Base-by-base conservation (phyloP, 805 yeast genomes). In the Yarrowia deformans region DNA sequence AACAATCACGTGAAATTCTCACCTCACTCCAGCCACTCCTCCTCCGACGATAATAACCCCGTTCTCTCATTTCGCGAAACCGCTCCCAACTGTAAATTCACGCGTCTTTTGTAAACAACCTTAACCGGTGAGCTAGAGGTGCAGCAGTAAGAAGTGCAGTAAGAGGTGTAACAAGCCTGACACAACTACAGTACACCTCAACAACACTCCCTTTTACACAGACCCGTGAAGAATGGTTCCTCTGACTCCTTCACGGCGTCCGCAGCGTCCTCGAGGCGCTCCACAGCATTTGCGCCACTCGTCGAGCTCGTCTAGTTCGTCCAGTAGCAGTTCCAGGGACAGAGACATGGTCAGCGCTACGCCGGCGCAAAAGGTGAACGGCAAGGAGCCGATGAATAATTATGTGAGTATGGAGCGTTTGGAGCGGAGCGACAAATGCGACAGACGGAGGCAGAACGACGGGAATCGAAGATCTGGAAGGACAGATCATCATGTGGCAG, bases 71-170 rank as follows among this genome's bases (percentile, higher is more conserved):
- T 8, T 35, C 58, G 43, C 56, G 18, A 32, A 40, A 40, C 18
- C 43, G 43, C 43, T 40, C 18, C 43, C n/a, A 52, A 35, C 43
- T 35, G 43, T 37, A 54, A 54, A 56, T 29, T 40, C 63, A 40
- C 63, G 63, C 63, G 63, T 56, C 48, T 18, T 23, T 40, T 56
- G 63, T 56, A 56, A 40, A 56, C 63, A 56, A 40, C 63, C 19
- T 56, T 56, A 48, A 48, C 29, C 6, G 49, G 14, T 14, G 19
- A 9, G 35, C 8, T 29, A 45, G 45, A 37, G 60, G 39, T 32
- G 55, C 39, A 50, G 39, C 52, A 34, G 23, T 7, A 7, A 29
- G 39, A 35, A 7, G 39, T 10, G 39, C 52, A 34, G 23, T 7
- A 7, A 29, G 39, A 35, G 39, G 39, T 10, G 29, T 23, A 23